Percentiles rank a stretch among this genome's conserved stretches.
Evolutionary conservation across 129 eudicot genomes (phyloP).

Genomic region (Tagetes erecta): DNA sequence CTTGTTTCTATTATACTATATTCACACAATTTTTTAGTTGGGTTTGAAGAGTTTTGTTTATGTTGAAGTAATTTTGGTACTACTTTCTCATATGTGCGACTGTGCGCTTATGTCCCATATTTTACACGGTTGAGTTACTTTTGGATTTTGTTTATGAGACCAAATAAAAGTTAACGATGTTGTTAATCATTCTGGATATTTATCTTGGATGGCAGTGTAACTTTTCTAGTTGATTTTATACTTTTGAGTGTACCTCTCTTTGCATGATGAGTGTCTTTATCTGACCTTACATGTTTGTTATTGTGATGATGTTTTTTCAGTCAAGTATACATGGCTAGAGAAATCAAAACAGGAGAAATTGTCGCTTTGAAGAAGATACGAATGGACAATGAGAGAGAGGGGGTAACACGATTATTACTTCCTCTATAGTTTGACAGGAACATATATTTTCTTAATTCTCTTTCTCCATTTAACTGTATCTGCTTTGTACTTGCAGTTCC

Average conservation of each 20-base stretch:
- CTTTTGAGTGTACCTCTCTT: background rate
- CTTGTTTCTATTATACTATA: constrained; percentile 1
- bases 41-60: constrained; percentile 7
- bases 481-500: constrained; percentile 51
- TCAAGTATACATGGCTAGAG: constrained; percentile 95
- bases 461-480: background rate
- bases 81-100: background rate
- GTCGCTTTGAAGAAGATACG: constrained; percentile 94
- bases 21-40: background rate
- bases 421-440: background rate
- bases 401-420: constrained; percentile 50
- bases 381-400: constrained; percentile 92
- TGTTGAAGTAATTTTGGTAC: constrained; percentile 13
- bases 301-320: constrained; percentile 42
- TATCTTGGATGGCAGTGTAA: background rate
- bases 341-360: constrained; percentile 76
- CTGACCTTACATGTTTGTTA: constrained; percentile 11
- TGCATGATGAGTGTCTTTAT: background rate
- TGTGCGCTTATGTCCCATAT: background rate
- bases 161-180: background rate
- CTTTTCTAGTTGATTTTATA: background rate
- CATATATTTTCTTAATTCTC: constrained; percentile 2
- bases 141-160: background rate
- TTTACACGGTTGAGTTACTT: background rate
- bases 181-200: background rate